Conservation (phyloP, 2,329 filamentous ascomycete species). For the Claviceps africana region DNA sequence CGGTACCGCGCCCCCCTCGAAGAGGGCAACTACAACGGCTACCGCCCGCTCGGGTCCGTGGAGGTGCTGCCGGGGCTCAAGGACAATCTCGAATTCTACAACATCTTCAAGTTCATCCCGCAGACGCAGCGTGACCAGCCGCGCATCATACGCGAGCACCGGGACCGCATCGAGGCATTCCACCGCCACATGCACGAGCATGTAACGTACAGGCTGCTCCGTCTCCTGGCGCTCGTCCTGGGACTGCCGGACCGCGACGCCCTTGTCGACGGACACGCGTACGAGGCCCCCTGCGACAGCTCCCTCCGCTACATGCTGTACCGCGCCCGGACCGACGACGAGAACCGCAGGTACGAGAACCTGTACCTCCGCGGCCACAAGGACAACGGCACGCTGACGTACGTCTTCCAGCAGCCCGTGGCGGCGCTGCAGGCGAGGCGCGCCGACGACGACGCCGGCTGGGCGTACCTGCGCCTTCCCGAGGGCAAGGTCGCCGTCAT, state of each 20-base stretch:
- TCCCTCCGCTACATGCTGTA: slow-evolving; percentile 49
- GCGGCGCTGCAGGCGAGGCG: slow-evolving; percentile 36
- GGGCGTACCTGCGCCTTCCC: slow-evolving; percentile 3
- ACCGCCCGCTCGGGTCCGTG: slow-evolving; percentile 30
- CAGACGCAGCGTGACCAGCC: slow-evolving; percentile 19
- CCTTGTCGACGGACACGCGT: slow-evolving; percentile 38
- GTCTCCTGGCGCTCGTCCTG: slow-evolving; percentile 32
- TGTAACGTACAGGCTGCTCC: slow-evolving; percentile 20
- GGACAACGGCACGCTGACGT: slow-evolving; percentile 40
- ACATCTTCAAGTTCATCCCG: slow-evolving; percentile 26
- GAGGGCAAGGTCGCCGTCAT: slow-evolving; percentile 5
- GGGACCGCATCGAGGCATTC: slow-evolving; percentile 20
- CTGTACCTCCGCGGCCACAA: slow-evolving; percentile 32
- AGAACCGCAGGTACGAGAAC: slow-evolving; percentile 24
- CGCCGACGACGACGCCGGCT: background rate
- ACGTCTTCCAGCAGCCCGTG: slow-evolving; percentile 44
- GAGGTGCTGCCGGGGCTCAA: slow-evolving; percentile 19
- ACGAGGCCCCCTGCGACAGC: slow-evolving; percentile 38
- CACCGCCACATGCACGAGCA: slow-evolving; percentile 21
- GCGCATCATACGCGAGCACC: slow-evolving; percentile 18
- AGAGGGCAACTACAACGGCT: slow-evolving; percentile 43
- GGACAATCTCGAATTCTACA: slow-evolving; percentile 27
- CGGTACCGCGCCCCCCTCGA: slow-evolving; percentile 38
- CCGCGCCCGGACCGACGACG: slow-evolving; percentile 28
- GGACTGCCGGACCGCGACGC: slow-evolving; percentile 39